These are phyloP conservation scores for Cicer arietinum DNA, from an alignment of 306 rosid species.

Conservation along the genomic window DNA sequence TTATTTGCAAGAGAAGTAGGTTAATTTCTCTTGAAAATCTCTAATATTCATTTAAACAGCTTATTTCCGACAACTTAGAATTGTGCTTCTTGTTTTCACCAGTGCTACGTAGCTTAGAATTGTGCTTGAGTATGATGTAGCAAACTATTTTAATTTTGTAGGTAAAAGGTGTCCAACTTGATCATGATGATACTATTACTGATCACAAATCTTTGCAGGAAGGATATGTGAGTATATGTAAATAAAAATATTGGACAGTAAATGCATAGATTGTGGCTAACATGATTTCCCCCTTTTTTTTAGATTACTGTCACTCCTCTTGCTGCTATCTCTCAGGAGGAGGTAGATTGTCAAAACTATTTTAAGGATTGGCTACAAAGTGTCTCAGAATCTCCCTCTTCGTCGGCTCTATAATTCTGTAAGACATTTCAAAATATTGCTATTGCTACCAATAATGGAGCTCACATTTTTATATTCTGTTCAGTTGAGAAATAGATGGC, in stretches of 20 bases:
- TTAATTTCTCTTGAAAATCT: slow-evolving; percentile 1
- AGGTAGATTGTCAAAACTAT: slow-evolving; percentile 26
- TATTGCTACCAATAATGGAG: not conserved
- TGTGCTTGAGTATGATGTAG: not conserved
- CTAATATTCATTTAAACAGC: not conserved
- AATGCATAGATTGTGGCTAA: slow-evolving; percentile 8
- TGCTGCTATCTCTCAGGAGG: slow-evolving; percentile 31
- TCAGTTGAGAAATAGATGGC: not conserved
- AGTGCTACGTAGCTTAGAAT: not conserved
- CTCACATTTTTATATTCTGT: not conserved
- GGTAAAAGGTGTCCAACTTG: slow-evolving; percentile 29
- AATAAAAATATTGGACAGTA: not conserved
- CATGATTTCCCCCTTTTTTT: not conserved
- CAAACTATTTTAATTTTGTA: not conserved
- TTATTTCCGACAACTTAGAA: not conserved
- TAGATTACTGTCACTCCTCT: slow-evolving; percentile 29
- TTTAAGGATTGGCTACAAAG: slow-evolving; percentile 70
- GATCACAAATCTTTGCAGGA: slow-evolving; percentile 29
- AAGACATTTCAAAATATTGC: slow-evolving; percentile 31
- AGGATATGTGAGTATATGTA: slow-evolving; percentile 27
- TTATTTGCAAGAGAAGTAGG: slow-evolving; percentile 32
- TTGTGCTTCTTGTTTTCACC: not conserved
- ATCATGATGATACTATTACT: not conserved
- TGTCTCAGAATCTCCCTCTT: slow-evolving; percentile 57
- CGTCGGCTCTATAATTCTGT: slow-evolving; percentile 64